A percentile compares a stretch with the other conserved stretches of the same genome.
Evolutionary conservation across 1,139 yeast species (phyloP).

Genomic region (Yamadazyma kanchanaburiensis): DNA sequence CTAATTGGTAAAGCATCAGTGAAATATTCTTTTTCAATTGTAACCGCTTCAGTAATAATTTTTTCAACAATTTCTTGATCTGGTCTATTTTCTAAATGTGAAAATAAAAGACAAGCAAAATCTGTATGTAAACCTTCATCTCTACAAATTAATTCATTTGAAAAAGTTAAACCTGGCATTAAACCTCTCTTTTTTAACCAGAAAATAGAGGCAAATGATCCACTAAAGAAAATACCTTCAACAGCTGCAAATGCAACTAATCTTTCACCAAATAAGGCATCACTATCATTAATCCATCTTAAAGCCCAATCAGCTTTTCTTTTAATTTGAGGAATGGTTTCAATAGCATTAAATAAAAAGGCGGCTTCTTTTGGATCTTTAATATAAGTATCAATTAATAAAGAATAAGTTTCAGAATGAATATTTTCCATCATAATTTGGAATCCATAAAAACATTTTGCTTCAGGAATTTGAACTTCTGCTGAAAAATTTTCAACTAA

Average conservation of each 20-base stretch:
- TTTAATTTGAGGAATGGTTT: constrained; percentile 88
- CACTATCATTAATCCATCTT: constrained; percentile 88
- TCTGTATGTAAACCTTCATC: constrained; percentile 99
- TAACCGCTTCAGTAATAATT: constrained; percentile 93
- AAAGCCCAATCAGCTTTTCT: constrained; percentile 98
- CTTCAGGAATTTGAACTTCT: constrained; percentile 96
- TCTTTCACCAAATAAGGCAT: constrained; percentile 90
- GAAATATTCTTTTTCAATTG: constrained; percentile 89
- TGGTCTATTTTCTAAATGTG: constrained; percentile 91
- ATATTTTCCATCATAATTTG: constrained; percentile 99
- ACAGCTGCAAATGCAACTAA: constrained; percentile 98
- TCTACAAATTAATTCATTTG: constrained; percentile 94
- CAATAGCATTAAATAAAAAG: constrained; percentile 88
- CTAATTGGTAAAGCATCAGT: constrained; percentile 91
- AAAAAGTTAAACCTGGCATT: constrained; percentile 97
- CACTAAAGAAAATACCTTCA: constrained; percentile 97
- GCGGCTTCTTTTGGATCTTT: constrained; percentile 92
- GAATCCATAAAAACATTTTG: constrained; percentile 97
- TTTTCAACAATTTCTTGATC: constrained; percentile 70
- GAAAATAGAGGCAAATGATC: constrained; percentile 96
- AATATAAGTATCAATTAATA: constrained; percentile 89
- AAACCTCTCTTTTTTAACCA: constrained; percentile 98
- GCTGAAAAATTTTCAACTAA: constrained; percentile 95
- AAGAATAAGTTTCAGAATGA: constrained; percentile 94
- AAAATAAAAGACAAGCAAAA: constrained; percentile 91